phyloP scores from a whole-genome alignment of 1,139 yeast genomes.

The Arxiozyma slooffiae region DNA sequence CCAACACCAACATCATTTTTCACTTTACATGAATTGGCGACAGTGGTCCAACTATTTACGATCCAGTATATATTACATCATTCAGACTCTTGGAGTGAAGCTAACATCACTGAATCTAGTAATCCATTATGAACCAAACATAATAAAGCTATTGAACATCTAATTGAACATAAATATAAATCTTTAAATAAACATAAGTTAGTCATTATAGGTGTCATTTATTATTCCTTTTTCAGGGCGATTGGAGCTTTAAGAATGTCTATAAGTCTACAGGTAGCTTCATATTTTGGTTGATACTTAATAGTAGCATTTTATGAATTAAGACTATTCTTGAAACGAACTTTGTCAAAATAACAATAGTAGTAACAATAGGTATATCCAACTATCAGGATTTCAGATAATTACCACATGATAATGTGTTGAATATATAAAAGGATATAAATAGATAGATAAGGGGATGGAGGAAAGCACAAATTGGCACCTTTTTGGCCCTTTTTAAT shows the following conservation, averaged over 20 bases:
- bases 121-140: conserved; percentile 17
- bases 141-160: conserved; percentile 23
- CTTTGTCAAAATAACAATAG: not conserved
- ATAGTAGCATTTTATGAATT: conserved; percentile 17
- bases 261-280: conserved; percentile 31
- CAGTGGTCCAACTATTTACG: conserved; percentile 66
- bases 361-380: not conserved
- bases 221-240: conserved; percentile 68
- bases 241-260: conserved; percentile 27
- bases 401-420: no score
- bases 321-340: conserved; percentile 3
- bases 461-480: not conserved
- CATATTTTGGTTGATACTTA: conserved; percentile 23
- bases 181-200: conserved; percentile 29
- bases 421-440: no score
- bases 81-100: conserved; percentile 32
- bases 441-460: no score
- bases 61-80: conserved; percentile 69
- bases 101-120: conserved; percentile 6
- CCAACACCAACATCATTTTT: conserved; percentile 66
- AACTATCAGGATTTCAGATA: not conserved
- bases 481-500: no score
- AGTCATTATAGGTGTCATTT: conserved; percentile 76
- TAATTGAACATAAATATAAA: conserved; percentile 23
- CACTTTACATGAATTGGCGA: conserved; percentile 76